Evolutionary conservation across 495 filamentous ascomycete genomes (phyloP).

Genomic region (Umbilicaria muhlenbergii): DNA sequence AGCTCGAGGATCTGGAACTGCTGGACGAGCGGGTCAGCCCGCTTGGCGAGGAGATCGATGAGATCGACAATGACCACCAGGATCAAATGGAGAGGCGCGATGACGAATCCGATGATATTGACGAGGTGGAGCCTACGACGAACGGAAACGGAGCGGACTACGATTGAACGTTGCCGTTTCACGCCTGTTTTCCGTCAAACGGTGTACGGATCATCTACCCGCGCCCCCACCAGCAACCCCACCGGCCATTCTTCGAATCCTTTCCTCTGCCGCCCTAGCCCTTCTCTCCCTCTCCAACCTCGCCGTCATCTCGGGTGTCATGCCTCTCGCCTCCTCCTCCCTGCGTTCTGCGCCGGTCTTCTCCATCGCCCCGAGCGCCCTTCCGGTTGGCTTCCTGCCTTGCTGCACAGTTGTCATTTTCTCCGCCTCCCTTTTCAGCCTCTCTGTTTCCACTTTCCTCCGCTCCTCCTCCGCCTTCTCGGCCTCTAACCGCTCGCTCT

Average conservation of each 20-base stretch:
- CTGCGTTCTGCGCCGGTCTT: slow-evolving; percentile 61
- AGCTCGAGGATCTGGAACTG: slow-evolving; percentile 79
- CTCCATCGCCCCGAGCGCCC: slow-evolving; percentile 34
- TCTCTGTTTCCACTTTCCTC: slow-evolving; percentile 44
- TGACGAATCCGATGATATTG: slow-evolving; percentile 18
- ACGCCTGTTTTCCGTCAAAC: neutral
- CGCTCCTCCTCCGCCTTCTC: slow-evolving; percentile 41
- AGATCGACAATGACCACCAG: slow-evolving; percentile 53
- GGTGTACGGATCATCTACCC: too few species aligned
- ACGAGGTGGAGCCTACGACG: slow-evolving; percentile 7
- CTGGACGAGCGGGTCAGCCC: slow-evolving; percentile 77
- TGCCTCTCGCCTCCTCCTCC: slow-evolving; percentile 65
- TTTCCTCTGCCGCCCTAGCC: slow-evolving; percentile 76
- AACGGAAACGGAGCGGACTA: neutral
- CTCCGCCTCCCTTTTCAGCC: slow-evolving; percentile 38
- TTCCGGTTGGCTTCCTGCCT: slow-evolving; percentile 26
- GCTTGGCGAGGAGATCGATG: slow-evolving; percentile 68
- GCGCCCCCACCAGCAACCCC: slow-evolving; percentile 2
- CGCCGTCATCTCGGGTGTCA: slow-evolving; percentile 73
- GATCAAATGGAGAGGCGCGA: slow-evolving; percentile 14
- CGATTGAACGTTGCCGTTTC: neutral
- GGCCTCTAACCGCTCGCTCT: slow-evolving; percentile 40
- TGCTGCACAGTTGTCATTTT: slow-evolving; percentile 19
- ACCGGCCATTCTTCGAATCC: slow-evolving; percentile 49
- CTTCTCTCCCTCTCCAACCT: slow-evolving; percentile 66